phyloP scores from a whole-genome alignment of 1,284 basidiomycete genomes.

The Volvariella volvacea region DNA sequence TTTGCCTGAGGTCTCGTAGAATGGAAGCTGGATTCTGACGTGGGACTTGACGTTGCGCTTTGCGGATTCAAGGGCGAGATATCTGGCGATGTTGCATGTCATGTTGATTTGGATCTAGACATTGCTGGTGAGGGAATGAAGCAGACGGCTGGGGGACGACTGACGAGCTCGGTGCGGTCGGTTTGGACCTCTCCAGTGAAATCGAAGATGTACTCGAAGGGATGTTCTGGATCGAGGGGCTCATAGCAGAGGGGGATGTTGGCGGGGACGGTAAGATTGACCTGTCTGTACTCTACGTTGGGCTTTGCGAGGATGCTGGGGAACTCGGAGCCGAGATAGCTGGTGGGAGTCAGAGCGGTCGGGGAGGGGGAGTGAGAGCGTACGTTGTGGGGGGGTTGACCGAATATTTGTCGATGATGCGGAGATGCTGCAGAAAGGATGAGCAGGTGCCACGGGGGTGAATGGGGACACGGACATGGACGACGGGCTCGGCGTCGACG shows the following conservation, averaged over 20 bases:
- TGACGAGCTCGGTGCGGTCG: conserved; percentile 73
- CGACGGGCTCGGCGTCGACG: conserved; percentile 55
- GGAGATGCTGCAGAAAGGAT: conserved; percentile 46
- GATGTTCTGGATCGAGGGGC: conserved; percentile 54
- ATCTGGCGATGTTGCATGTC: conserved; percentile 67
- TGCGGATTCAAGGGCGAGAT: conserved; percentile 64
- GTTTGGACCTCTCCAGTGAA: conserved; percentile 75
- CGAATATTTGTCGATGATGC: conserved; percentile 83
- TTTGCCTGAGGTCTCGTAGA: conserved; percentile 74
- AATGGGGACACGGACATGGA: conserved; percentile 51
- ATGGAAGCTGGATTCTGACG: conserved; percentile 75
- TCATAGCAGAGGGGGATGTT: conserved; percentile 62
- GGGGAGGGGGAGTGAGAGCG: conserved; percentile 20
- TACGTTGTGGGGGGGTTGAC: conserved; percentile 83
- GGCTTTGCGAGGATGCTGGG: conserved; percentile 59
- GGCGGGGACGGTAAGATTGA: conserved; percentile 71
- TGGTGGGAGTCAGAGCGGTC: conserved; percentile 18
- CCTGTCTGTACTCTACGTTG: conserved; percentile 77
- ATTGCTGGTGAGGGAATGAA: conserved; percentile 5
- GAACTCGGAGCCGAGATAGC: conserved; percentile 78
- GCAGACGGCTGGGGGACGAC: conserved; percentile 7
- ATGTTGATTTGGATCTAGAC: conserved; percentile 69
- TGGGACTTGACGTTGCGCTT: conserved; percentile 68
- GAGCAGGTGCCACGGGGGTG: not conserved
- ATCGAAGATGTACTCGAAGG: conserved; percentile 76